phyloP scores from a whole-genome alignment of 495 filamentous ascomycete species.

The Patellaria atrata region DNA sequence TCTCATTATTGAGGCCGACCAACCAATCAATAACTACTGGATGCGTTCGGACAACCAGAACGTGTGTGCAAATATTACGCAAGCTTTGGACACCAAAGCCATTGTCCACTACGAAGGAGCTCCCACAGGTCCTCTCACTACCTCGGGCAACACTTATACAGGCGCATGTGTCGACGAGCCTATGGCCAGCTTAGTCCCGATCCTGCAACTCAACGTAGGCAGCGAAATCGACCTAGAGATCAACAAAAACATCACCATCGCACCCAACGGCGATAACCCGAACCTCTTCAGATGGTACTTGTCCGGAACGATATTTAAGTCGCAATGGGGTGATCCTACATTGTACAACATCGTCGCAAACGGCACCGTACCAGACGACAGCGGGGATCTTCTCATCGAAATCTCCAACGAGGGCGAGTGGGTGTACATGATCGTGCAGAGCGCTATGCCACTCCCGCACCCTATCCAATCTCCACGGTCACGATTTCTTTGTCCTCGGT shows the following conservation, averaged over 20 bases:
- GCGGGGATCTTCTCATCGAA: constrained; percentile 21
- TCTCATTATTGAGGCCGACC: constrained; percentile 28
- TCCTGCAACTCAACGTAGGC: constrained; percentile 13
- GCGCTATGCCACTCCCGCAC: constrained; percentile 12
- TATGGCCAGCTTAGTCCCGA: constrained; percentile 18
- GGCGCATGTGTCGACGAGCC: constrained; percentile 28
- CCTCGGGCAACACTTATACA: constrained; percentile 21
- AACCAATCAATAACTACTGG: constrained; percentile 26
- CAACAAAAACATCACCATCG: constrained; percentile 17
- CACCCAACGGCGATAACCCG: constrained; percentile 9
- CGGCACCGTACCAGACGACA: constrained; percentile 15
- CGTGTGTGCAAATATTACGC: constrained; percentile 14
- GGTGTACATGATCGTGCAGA: constrained; percentile 28
- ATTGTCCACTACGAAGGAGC: constrained; percentile 22
- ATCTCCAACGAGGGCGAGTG: constrained; percentile 22
- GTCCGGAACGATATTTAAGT: constrained; percentile 22
- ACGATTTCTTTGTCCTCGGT: constrained; percentile 27
- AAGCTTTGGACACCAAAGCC: constrained; percentile 24
- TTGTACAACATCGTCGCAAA: constrained; percentile 19
- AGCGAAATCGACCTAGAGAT: constrained; percentile 8
- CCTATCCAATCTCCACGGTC: constrained; percentile 27
- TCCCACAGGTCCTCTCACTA: constrained; percentile 14
- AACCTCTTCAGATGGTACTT: constrained; percentile 28
- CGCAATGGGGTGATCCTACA: constrained; percentile 22
- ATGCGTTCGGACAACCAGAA: constrained; percentile 26